phyloP scores from a whole-genome alignment of 1,284 basidiomycete species.

The Microbotryomycetes sp. region DNA sequence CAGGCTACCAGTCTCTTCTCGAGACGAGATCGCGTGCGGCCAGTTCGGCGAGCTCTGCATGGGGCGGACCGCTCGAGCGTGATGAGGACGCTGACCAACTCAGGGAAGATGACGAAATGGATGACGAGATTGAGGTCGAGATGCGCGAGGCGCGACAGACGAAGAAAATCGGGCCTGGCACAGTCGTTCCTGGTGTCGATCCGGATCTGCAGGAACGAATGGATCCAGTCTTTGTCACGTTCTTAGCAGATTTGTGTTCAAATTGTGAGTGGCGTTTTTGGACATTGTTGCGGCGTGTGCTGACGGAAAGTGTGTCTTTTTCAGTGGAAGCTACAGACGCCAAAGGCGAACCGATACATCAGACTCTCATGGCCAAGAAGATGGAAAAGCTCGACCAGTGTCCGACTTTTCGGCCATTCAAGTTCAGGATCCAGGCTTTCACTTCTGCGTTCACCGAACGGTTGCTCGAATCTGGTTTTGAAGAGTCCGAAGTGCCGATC shows the following conservation, averaged over 20 bases:
- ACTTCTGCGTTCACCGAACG: constrained; percentile 94
- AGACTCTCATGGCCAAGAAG: constrained; percentile 92
- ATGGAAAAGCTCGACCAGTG: constrained; percentile 94
- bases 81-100: constrained; percentile 27
- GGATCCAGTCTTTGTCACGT: constrained; percentile 85
- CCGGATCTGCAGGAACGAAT: constrained; percentile 70
- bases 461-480: constrained; percentile 50
- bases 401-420: constrained; percentile 95
- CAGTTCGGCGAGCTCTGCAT: constrained; percentile 26
- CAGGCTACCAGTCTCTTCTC: constrained; percentile 29
- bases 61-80: constrained; percentile 15
- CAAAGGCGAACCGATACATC: constrained; percentile 95
- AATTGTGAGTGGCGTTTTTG: constrained; percentile 58
- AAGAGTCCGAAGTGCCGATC: constrained; percentile 49
- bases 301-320: constrained; percentile 8
- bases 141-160: background rate
- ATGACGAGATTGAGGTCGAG: constrained; percentile 15
- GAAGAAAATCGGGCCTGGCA: constrained; percentile 18
- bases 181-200: constrained; percentile 37
- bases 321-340: constrained; percentile 84
- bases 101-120: constrained; percentile 17
- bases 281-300: constrained; percentile 3
- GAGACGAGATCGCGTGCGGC: constrained; percentile 27
- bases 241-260: constrained; percentile 80
- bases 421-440: constrained; percentile 98